These are phyloP conservation scores for Citrus trifoliata DNA, from an alignment of 345 rosid species.

Conservation along the genomic window DNA sequence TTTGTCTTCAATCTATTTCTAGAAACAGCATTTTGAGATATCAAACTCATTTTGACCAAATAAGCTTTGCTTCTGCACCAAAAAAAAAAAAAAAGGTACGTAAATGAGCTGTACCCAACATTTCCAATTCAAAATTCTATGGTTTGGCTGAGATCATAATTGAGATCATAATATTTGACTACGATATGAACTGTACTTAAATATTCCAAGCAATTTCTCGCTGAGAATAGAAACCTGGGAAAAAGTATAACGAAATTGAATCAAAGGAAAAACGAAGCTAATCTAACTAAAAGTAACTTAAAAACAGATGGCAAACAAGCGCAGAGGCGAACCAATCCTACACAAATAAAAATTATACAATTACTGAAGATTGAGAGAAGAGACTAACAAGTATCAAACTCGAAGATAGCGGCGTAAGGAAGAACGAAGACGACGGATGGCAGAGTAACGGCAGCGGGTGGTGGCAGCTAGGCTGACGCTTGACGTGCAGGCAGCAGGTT, in stretches of 20 bases:
- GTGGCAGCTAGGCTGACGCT: no score
- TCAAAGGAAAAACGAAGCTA: background rate
- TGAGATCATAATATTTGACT: background rate
- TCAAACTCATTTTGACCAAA: slow-evolving; percentile 42
- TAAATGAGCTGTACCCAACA: background rate
- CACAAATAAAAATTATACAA: no score
- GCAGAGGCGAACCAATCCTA: no score
- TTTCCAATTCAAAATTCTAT: background rate
- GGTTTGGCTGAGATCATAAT: background rate
- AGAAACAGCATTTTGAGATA: slow-evolving; percentile 50
- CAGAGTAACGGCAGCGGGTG: no score
- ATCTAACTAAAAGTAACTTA: background rate
- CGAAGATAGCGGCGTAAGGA: no score
- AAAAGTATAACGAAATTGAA: background rate
- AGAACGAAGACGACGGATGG: no score
- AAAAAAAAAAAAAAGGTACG: slow-evolving; percentile 4
- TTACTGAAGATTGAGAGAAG: no score
- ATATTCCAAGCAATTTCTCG: background rate
- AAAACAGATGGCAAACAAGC: background rate
- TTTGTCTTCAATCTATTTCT: slow-evolving; percentile 33
- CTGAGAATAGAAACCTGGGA: background rate
- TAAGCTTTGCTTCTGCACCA: no score
- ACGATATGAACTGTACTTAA: background rate
- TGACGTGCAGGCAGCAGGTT: no score
- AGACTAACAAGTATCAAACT: no score